phyloP scores from a whole-genome alignment of 1,139 yeast species.

The Yamadazyma sp. region DNA sequence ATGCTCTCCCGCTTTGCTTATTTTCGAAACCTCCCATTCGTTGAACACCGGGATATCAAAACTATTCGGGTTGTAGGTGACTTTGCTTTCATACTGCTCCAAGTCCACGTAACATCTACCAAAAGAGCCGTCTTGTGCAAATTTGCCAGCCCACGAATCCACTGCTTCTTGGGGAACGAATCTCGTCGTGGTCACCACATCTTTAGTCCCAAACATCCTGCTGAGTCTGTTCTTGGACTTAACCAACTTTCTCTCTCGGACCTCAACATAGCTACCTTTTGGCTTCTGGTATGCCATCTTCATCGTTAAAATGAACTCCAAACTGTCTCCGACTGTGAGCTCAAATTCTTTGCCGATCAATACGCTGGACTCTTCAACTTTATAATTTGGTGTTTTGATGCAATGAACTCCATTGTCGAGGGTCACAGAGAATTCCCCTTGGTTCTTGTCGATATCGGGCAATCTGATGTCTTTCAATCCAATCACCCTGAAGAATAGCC shows the following conservation, averaged over 20 bases:
- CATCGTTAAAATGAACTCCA: slow-evolving; percentile 73
- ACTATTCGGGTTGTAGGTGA: slow-evolving; percentile 53
- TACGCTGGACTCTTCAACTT: slow-evolving; percentile 39
- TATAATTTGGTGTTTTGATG: slow-evolving; percentile 68
- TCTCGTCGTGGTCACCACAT: slow-evolving; percentile 51
- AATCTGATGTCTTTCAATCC: slow-evolving; percentile 58
- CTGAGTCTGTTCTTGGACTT: slow-evolving; percentile 47
- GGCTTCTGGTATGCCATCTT: slow-evolving; percentile 63
- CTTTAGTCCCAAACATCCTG: slow-evolving; percentile 51
- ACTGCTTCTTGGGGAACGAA: slow-evolving; percentile 50
- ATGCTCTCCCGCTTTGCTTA: slow-evolving; percentile 27
- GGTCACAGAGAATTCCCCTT: slow-evolving; percentile 67
- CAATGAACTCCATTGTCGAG: slow-evolving; percentile 91
- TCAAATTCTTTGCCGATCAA: slow-evolving; percentile 81
- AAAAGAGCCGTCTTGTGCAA: slow-evolving; percentile 87
- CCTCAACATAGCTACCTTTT: slow-evolving; percentile 54
- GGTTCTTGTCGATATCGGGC: slow-evolving; percentile 54
- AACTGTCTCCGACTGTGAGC: slow-evolving; percentile 62
- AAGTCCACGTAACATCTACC: slow-evolving; percentile 72
- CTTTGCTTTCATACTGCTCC: slow-evolving; percentile 53
- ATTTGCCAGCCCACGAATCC: slow-evolving; percentile 57
- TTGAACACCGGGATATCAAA: slow-evolving; percentile 67
- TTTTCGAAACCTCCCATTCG: slow-evolving; percentile 68
- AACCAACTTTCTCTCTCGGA: slow-evolving; percentile 52
- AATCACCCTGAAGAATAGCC: slow-evolving; percentile 67